phyloP scores from a whole-genome alignment of 139 green algal species.

The Volvox africanus region DNA sequence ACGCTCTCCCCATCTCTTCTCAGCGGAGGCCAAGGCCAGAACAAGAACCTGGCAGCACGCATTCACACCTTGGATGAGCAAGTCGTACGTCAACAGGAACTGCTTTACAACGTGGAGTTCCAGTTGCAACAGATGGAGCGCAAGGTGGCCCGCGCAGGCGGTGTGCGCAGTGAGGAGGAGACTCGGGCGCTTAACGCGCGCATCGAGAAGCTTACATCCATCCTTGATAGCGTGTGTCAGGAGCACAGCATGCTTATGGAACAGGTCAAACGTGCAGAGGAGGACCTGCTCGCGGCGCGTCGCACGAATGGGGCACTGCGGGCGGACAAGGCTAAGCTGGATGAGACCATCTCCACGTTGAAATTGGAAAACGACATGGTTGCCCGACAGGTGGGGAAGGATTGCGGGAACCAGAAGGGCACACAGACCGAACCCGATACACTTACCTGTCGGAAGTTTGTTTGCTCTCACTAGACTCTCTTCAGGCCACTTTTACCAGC shows the following conservation, averaged over 20 bases:
- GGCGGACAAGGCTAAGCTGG: constrained; percentile 60
- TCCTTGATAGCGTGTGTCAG: constrained; percentile 70
- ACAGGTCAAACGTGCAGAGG: constrained; percentile 82
- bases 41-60: constrained; percentile 78
- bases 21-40: constrained; percentile 78
- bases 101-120: constrained; percentile 90
- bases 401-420: too few species aligned
- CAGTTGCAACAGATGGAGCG: constrained; percentile 88
- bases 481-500: too few species aligned
- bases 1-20: not conserved
- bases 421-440: too few species aligned
- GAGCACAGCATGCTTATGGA: constrained; percentile 81
- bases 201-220: constrained; percentile 73
- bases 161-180: constrained; percentile 86
- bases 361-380: constrained; percentile 80
- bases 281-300: constrained; percentile 73
- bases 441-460: too few species aligned
- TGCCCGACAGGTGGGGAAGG: constrained; percentile 43
- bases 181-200: constrained; percentile 75
- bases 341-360: constrained; percentile 72
- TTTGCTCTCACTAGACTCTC: too few species aligned
- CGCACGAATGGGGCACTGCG: constrained; percentile 51
- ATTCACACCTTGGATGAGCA: constrained; percentile 76
- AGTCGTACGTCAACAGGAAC: constrained; percentile 85
- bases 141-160: constrained; percentile 80